Percentiles rank a stretch among this genome's conserved stretches.
phyloP scores from a whole-genome alignment of 1,284 basidiomycete species.

The Heterobasidion irregulare region DNA sequence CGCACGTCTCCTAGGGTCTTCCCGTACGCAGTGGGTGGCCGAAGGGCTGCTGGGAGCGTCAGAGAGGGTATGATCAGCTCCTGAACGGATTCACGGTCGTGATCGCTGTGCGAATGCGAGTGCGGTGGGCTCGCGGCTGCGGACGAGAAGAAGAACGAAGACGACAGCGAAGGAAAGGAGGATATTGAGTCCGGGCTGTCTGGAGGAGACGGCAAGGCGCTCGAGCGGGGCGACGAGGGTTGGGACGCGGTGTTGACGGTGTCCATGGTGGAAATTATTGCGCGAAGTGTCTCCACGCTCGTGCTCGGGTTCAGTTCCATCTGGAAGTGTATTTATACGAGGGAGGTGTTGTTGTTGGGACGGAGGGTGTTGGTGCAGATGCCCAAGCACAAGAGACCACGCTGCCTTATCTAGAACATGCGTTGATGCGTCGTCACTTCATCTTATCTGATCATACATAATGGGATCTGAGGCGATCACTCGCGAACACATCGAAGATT shows the following conservation, averaged over 20 bases:
- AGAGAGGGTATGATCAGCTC: constrained; percentile 66
- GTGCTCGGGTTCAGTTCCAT: constrained; percentile 18
- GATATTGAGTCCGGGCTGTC: constrained; percentile 56
- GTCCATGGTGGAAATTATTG: constrained; percentile 18
- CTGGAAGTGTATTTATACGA: neutral
- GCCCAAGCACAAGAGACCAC: neutral
- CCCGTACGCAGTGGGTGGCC: constrained; percentile 52
- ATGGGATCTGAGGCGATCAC: neutral
- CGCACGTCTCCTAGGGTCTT: constrained; percentile 54
- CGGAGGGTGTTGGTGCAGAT: neutral
- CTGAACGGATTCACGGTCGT: constrained; percentile 34
- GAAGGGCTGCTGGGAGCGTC: constrained; percentile 47
- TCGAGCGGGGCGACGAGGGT: constrained; percentile 38
- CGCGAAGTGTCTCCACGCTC: constrained; percentile 33
- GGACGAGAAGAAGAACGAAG: constrained; percentile 70
- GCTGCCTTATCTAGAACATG: neutral
- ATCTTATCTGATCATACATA: neutral
- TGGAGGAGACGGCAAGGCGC: constrained; percentile 39
- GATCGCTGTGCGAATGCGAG: constrained; percentile 26
- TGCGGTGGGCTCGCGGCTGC: constrained; percentile 50
- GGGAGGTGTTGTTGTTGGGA: neutral
- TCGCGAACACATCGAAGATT: neutral
- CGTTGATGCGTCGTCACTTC: neutral
- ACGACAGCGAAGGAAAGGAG: constrained; percentile 64
- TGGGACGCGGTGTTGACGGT: constrained; percentile 9